Evolutionary conservation across 2,329 filamentous ascomycete genomes (phyloP), one percentile per base, ranked within the genome.

Genomic region (Lomentospora prolificans): DNA sequence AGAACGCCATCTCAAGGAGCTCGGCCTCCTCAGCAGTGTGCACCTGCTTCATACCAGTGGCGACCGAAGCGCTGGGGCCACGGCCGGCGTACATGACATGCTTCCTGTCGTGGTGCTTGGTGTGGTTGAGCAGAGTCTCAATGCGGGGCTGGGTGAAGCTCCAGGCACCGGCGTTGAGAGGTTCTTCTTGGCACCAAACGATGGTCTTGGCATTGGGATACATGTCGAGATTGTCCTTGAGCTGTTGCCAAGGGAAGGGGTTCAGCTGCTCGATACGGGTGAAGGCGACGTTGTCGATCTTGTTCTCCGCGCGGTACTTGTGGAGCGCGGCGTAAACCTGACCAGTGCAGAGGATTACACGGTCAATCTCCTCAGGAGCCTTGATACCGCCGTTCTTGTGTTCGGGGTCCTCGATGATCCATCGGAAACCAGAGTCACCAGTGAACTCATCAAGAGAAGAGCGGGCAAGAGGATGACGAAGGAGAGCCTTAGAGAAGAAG

Each of bases 191-290:
- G 63, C 84, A 86, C 91, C 91, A 99, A 60, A 99, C 90, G 62
- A 99, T 90, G 61, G 90, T 92, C 81, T 96, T 89, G 64, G 92
- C 92, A 72, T 99, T 99, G 69, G 91, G 90, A 78, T 99, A 99
- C 72, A 78, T 84, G 77, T 99, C 92, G 55, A 99, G 81, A 77
- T 97, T 97, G 72, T 97, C 92, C 78, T 88, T 89, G 56, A 99
- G 83, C 73, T 94, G 90, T 65, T 91, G 85, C 92, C 94, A 99
- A 53, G 94, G 94, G 89, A 99, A 99, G 66, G 94, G 94, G 77
- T 99, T 91, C 59, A 99, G 82, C 76, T 99, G 94, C 77, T 99
- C 94, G 63, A 99, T 84, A 68, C 94, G 90, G 22, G 91, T 96
- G 69, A 99, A 86, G 66, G 92, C 94, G 19, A 92, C 88, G 69